Evolutionary conservation across 2,329 filamentous ascomycete genomes (phyloP).

Genomic region (Huntiella omanensis): DNA sequence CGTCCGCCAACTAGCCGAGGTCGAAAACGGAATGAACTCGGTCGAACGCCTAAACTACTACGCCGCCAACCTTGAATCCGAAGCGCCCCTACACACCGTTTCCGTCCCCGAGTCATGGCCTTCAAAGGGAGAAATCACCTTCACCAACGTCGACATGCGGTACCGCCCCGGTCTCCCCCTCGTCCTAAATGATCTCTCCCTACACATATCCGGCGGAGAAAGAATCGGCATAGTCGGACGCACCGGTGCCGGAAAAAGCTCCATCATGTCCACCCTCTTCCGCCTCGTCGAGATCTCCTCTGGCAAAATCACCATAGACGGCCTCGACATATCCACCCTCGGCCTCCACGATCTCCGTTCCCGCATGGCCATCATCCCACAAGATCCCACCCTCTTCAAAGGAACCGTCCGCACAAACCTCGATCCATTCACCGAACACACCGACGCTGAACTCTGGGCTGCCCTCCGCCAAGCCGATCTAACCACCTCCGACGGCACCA

Average conservation of each 20-base stretch:
- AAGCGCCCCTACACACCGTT: constrained; percentile 62
- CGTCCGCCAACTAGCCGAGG: constrained; percentile 79
- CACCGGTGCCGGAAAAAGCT: constrained; percentile 67
- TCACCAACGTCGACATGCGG: constrained; percentile 59
- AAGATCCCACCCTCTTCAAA: constrained; percentile 67
- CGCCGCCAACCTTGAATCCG: constrained; percentile 68
- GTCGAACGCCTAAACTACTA: constrained; percentile 88
- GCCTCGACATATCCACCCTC: constrained; percentile 50
- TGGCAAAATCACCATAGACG: constrained; percentile 46
- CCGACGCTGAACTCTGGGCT: constrained; percentile 59
- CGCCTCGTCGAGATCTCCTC: constrained; percentile 48
- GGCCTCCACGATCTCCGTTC: constrained; percentile 60
- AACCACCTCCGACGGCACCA: constrained; percentile 14
- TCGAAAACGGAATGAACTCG: constrained; percentile 96
- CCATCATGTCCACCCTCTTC: constrained; percentile 70
- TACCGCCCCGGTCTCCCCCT: constrained; percentile 55
- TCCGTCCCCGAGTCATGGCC: constrained; percentile 66
- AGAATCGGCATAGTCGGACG: constrained; percentile 66
- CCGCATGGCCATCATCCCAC: constrained; percentile 63
- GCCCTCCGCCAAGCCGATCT: constrained; percentile 62
- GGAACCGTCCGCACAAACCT: constrained; percentile 65
- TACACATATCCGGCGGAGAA: constrained; percentile 59
- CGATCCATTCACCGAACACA: constrained; percentile 64
- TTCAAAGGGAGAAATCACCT: constrained; percentile 62
- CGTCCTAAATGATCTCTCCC: constrained; percentile 49